A percentile compares a stretch with the other conserved stretches of the same genome.
Conservation (phyloP, 1,284 basidiomycete genomes). For the Malassezia yamatoensis region DNA sequence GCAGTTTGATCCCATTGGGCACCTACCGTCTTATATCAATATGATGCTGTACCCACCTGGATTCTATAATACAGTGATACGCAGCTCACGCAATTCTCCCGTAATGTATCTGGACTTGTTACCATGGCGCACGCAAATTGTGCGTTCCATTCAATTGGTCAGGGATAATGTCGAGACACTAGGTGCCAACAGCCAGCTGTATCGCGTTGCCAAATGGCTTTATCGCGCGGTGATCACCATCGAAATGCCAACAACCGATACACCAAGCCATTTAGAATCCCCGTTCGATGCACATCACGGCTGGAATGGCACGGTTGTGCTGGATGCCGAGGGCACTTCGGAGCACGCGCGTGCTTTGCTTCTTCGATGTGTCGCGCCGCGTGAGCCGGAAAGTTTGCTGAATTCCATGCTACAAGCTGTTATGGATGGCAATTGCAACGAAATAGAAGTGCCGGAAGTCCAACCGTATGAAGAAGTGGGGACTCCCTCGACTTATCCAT, state of each 20-base stretch:
- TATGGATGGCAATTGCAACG: neutral
- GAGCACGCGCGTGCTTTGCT: conserved; percentile 41
- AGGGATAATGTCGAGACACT: conserved; percentile 48
- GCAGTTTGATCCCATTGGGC: conserved; percentile 46
- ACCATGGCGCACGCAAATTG: conserved; percentile 44
- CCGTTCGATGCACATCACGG: conserved; percentile 17
- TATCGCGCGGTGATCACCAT: conserved; percentile 44
- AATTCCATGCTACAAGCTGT: neutral
- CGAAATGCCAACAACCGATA: conserved; percentile 25
- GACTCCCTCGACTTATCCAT: conserved; percentile 16
- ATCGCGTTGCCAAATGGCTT: conserved; percentile 49
- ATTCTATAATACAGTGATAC: conserved; percentile 49
- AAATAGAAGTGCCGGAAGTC: neutral
- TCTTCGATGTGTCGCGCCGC: conserved; percentile 21
- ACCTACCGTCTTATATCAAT: conserved; percentile 49
- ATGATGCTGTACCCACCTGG: conserved; percentile 45
- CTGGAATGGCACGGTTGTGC: conserved; percentile 32
- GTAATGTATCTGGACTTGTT: conserved; percentile 43
- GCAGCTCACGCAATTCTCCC: conserved; percentile 25
- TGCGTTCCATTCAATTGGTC: conserved; percentile 43
- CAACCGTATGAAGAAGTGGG: neutral
- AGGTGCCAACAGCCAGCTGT: conserved; percentile 44
- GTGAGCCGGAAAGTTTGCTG: conserved; percentile 1
- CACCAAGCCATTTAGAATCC: conserved; percentile 11
- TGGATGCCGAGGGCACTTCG: conserved; percentile 42